phyloP scores from a whole-genome alignment of 2,329 filamentous ascomycete genomes.

The Neofusicoccum parvum region DNA sequence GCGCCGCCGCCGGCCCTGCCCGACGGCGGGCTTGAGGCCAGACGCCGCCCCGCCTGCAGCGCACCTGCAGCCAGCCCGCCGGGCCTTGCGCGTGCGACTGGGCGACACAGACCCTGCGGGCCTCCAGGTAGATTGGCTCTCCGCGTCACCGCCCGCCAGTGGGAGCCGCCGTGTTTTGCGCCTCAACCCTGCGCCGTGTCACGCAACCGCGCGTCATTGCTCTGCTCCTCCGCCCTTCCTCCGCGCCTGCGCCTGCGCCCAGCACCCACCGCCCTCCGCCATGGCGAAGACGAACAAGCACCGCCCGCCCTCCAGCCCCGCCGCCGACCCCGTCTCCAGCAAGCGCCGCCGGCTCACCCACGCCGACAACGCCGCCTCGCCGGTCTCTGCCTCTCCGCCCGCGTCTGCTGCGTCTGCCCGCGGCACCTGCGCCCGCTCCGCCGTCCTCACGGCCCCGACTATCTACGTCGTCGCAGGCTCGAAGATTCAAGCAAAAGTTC shows the following conservation, averaged over 20 bases:
- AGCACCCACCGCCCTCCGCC: neutral
- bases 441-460: neutral
- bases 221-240: neutral
- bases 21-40: neutral
- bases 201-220: conserved; percentile 15
- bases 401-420: neutral
- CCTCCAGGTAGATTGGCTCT: neutral
- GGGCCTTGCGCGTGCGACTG: neutral
- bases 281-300: conserved; percentile 21
- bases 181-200: neutral
- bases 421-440: neutral
- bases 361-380: neutral
- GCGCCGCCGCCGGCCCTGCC: conserved; percentile 14
- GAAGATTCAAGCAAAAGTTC: conserved; percentile 18
- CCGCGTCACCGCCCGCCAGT: neutral
- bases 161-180: neutral
- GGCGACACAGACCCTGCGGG: no score
- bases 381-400: neutral
- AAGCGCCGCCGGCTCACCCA: conserved; percentile 16
- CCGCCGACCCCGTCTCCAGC: conserved; percentile 4
- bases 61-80: neutral
- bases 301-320: conserved; percentile 6
- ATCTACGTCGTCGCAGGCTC: conserved; percentile 17
- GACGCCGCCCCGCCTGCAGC: neutral
- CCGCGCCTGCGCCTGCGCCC: neutral